These are phyloP conservation scores for Plasmodium ovale DNA, from an alignment of 169 alveolate genomes.

Conservation along the genomic window DNA sequence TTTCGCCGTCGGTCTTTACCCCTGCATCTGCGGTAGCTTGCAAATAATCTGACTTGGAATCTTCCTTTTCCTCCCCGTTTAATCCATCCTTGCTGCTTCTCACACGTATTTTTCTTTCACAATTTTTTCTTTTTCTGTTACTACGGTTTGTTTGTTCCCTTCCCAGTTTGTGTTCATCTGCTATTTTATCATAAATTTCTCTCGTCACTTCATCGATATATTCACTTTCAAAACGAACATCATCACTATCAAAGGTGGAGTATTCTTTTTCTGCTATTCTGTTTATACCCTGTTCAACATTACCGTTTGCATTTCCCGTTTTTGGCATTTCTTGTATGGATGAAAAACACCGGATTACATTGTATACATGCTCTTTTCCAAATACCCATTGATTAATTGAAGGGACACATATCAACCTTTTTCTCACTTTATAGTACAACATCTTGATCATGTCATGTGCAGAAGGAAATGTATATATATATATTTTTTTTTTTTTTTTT, in stretches of 20 bases:
- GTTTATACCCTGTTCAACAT: not conserved
- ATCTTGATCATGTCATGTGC: too few species aligned
- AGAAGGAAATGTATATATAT: too few species aligned
- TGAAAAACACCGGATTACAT: too few species aligned
- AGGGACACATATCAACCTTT: too few species aligned
- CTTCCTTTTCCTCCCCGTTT: not conserved
- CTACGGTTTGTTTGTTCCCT: not conserved
- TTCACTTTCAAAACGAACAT: not conserved
- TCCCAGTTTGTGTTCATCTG: conserved; percentile 19
- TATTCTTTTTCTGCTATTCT: not conserved
- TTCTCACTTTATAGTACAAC: too few species aligned
- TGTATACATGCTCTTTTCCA: too few species aligned
- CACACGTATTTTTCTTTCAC: not conserved
- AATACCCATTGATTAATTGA: too few species aligned
- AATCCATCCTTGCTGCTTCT: not conserved
- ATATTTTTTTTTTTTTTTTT: too few species aligned
- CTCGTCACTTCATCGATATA: conserved; percentile 11
- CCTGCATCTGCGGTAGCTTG: not conserved
- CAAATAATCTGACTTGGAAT: not conserved
- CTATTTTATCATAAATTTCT: conserved; percentile 34
- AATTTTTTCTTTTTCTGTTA: not conserved
- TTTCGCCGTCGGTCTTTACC: not conserved
- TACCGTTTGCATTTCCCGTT: not conserved
- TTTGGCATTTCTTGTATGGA: too few species aligned
- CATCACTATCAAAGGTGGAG: not conserved